These are phyloP conservation scores for Hyaloperonospora brassicae DNA, from an alignment of 352 stramenopile species.

Conservation along the genomic window DNA sequence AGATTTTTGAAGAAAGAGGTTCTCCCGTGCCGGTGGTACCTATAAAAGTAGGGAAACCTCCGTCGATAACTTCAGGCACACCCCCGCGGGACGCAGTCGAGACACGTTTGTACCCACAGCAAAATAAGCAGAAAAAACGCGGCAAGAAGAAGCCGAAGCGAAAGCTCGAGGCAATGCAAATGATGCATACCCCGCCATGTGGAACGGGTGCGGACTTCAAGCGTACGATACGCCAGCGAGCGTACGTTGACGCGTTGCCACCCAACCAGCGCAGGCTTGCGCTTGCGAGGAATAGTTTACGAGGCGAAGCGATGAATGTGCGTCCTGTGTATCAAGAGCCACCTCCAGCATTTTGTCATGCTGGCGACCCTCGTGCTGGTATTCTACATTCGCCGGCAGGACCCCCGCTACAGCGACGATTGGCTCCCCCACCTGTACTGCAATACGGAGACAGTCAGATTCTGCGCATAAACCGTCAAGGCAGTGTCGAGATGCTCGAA, in stretches of 20 bases:
- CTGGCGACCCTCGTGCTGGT: constrained; percentile 4
- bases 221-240: constrained; percentile 27
- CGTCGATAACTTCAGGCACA: constrained; percentile 11
- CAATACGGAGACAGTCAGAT: constrained; percentile 51
- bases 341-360: constrained; percentile 10
- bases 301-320: constrained; percentile 12
- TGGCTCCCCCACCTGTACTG: constrained; percentile 4
- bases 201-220: constrained; percentile 23
- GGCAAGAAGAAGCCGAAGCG: constrained; percentile 73
- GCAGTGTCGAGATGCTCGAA: constrained; percentile 45
- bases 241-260: constrained; percentile 10
- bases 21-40: constrained; percentile 26
- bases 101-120: constrained; percentile 12
- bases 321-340: constrained; percentile 21
- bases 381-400: constrained; percentile 9
- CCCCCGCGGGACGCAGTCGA: constrained; percentile 5
- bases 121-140: constrained; percentile 68
- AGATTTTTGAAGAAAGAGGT: constrained; percentile 63
- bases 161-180: constrained; percentile 52
- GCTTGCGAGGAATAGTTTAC: constrained; percentile 21
- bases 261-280: constrained; percentile 18
- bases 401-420: constrained; percentile 6
- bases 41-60: constrained; percentile 28
- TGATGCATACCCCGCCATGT: constrained; percentile 8
- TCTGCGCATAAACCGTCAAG: constrained; percentile 64